A percentile compares a stretch with the other conserved stretches of the same genome.
phyloP scores from a whole-genome alignment of 495 filamentous ascomycete genomes.

The Hypoxylon subgilvum region DNA sequence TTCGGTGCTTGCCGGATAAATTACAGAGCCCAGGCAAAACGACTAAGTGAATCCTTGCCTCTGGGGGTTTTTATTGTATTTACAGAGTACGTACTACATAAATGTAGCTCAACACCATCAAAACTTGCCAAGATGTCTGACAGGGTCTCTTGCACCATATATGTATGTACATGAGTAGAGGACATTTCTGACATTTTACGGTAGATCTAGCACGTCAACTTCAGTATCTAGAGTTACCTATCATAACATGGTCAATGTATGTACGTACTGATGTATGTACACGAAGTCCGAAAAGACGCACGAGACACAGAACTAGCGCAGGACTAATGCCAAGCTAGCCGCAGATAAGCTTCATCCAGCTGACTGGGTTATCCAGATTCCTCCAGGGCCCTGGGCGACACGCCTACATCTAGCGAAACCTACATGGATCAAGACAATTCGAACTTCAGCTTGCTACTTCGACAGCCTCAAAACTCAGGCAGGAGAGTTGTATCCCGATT shows the following conservation, averaged over 20 bases:
- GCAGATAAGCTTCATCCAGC: conserved; percentile 17
- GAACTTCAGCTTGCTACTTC: conserved; percentile 6
- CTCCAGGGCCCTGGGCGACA: conserved; percentile 7
- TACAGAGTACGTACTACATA: too few species aligned
- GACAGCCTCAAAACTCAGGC: neutral
- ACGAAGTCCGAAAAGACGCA: conserved; percentile 18
- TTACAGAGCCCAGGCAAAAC: too few species aligned
- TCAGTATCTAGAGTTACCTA: conserved; percentile 3
- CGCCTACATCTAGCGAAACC: too few species aligned
- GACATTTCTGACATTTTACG: too few species aligned
- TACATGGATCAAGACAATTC: conserved; percentile 2
- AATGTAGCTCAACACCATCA: conserved; percentile 6
- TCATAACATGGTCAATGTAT: conserved; percentile 13
- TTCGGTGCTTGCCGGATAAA: conserved; percentile 12
- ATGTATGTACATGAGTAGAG: too few species aligned
- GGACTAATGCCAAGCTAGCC: conserved; percentile 1
- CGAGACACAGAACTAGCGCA: conserved; percentile 23
- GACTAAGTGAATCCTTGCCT: conserved; percentile 17
- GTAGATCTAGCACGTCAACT: conserved; percentile 12
- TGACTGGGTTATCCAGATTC: too few species aligned
- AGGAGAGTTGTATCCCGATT: neutral
- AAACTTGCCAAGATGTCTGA: conserved; percentile 36
- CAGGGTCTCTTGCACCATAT: too few species aligned
- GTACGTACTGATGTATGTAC: too few species aligned
- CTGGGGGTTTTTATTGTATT: too few species aligned